Conservation (phyloP, 2,329 filamentous ascomycete species). For the Metarhizium anisopliae region DNA sequence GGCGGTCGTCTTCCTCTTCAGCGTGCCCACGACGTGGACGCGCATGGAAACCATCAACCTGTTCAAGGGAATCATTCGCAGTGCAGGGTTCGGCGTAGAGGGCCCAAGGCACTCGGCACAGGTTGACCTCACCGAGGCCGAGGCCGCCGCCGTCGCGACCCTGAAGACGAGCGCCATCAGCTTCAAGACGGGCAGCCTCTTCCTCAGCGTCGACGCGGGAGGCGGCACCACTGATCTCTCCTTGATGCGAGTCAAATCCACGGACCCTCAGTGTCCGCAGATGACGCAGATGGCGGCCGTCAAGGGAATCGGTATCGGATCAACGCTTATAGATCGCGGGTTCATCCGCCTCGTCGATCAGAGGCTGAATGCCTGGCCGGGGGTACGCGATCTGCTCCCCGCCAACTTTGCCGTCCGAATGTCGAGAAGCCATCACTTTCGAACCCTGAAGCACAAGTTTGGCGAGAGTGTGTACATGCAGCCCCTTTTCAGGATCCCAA, state of each 20-base stretch:
- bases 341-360: conserved; percentile 30
- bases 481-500: conserved; percentile 28
- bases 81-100: conserved; percentile 39
- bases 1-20: conserved; percentile 44
- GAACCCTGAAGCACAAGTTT: conserved; percentile 31
- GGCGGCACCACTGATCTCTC: conserved; percentile 38
- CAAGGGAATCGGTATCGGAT: conserved; percentile 35
- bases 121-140: conserved; percentile 38
- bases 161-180: conserved; percentile 31
- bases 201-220: conserved; percentile 35
- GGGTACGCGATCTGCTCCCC: conserved; percentile 25
- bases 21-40: conserved; percentile 48
- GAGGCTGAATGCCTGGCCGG: conserved; percentile 26
- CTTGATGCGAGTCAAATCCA: conserved; percentile 30
- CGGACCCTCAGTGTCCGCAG: conserved; percentile 16
- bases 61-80: conserved; percentile 37
- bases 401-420: conserved; percentile 26
- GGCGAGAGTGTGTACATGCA: conserved; percentile 34
- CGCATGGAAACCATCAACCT: conserved; percentile 38
- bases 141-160: conserved; percentile 37
- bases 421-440: conserved; percentile 28
- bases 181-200: conserved; percentile 29
- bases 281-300: conserved; percentile 28
- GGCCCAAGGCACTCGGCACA: conserved; percentile 27
- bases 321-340: conserved; percentile 34